phyloP scores from a whole-genome alignment of 1,139 yeast genomes.

The Groenewaldozyma auringiensis region DNA sequence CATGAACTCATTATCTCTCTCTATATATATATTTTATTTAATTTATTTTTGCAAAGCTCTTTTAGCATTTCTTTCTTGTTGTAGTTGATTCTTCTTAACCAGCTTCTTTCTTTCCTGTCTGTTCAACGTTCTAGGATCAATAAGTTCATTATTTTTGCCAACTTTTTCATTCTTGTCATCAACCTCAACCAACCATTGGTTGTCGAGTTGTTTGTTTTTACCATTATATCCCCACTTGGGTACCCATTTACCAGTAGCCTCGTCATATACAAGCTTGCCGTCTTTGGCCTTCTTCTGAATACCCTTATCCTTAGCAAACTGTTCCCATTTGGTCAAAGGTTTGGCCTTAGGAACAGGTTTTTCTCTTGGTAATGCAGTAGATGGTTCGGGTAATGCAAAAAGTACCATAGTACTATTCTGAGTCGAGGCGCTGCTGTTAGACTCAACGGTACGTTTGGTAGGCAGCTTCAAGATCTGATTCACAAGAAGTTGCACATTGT shows the following conservation, averaged over 20 bases:
- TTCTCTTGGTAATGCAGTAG: slow-evolving; percentile 83
- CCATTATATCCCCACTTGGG: slow-evolving; percentile 99
- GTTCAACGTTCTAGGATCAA: slow-evolving; percentile 76
- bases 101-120: slow-evolving; percentile 81
- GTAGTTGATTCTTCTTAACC: slow-evolving; percentile 77
- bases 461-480: slow-evolving; percentile 90
- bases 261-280: slow-evolving; percentile 87
- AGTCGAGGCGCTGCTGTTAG: slow-evolving; percentile 47
- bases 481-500: slow-evolving; percentile 81
- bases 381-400: slow-evolving; percentile 77
- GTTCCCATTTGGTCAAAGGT: slow-evolving; percentile 93
- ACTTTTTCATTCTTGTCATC: slow-evolving; percentile 49
- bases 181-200: slow-evolving; percentile 95
- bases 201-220: slow-evolving; percentile 74
- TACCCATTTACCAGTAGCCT: slow-evolving; percentile 88
- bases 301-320: slow-evolving; percentile 92
- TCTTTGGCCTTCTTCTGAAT: slow-evolving; percentile 84
- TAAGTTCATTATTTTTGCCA: slow-evolving; percentile 52
- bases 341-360: slow-evolving; percentile 90
- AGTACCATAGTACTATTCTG: slow-evolving; percentile 75
- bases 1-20: not conserved
- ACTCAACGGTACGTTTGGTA: slow-evolving; percentile 72
- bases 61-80: slow-evolving; percentile 67
- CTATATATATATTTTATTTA: not conserved
- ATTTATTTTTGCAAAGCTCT: slow-evolving; percentile 19